These are phyloP conservation scores for Gyromitra esculenta DNA, from an alignment of 2,329 filamentous ascomycete genomes.

Conservation along the genomic window DNA sequence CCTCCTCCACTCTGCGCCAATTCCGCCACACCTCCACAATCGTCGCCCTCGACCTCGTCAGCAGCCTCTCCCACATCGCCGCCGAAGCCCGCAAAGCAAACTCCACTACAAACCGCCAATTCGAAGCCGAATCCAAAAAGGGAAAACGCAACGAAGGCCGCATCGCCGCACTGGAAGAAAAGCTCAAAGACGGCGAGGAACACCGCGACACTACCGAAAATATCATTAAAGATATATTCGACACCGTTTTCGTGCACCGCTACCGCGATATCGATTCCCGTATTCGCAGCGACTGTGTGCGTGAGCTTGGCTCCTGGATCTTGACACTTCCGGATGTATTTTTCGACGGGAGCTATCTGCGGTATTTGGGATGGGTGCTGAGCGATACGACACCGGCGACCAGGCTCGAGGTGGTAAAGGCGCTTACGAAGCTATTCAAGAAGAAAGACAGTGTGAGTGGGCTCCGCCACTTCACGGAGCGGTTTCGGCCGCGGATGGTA, in stretches of 20 bases:
- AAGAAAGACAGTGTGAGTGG: constrained; percentile 78
- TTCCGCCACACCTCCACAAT: constrained; percentile 95
- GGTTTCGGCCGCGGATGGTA: constrained; percentile 84
- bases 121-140: constrained; percentile 79
- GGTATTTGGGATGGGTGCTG: constrained; percentile 94
- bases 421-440: constrained; percentile 81
- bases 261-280: constrained; percentile 93
- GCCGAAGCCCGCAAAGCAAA: constrained; percentile 75
- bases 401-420: constrained; percentile 84
- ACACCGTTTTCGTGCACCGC: constrained; percentile 93
- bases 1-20: constrained; percentile 83
- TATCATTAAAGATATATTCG: constrained; percentile 84
- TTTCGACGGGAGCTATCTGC: constrained; percentile 87
- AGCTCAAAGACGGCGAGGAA: constrained; percentile 74
- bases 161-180: constrained; percentile 76
- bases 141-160: constrained; percentile 80
- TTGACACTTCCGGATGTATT: constrained; percentile 83
- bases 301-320: constrained; percentile 89
- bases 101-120: constrained; percentile 79
- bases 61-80: constrained; percentile 77
- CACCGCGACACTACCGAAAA: constrained; percentile 76
- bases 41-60: constrained; percentile 80
- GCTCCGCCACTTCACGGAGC: constrained; percentile 89
- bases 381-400: constrained; percentile 80
- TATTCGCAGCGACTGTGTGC: constrained; percentile 87